Evolutionary conservation across 768 basidiomycete species (phyloP).

Genomic region (Collybiopsis luxurians): DNA sequence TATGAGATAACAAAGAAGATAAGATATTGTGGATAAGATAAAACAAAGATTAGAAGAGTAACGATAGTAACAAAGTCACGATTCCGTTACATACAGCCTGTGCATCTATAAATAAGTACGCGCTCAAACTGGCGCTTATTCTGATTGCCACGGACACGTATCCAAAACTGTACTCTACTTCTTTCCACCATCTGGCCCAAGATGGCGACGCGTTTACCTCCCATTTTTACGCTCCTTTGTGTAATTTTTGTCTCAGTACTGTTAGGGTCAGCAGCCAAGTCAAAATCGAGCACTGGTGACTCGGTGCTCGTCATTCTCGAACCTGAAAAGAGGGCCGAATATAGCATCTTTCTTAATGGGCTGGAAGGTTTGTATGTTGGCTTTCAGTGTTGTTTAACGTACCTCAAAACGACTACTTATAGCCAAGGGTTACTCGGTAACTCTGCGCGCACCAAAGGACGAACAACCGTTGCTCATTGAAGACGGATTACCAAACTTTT

Average conservation of each 20-base stretch:
- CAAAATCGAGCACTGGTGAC: slow-evolving; percentile 78
- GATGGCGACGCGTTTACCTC: slow-evolving; percentile 2
- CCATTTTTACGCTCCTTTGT: not conserved
- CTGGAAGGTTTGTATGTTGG: slow-evolving; percentile 56
- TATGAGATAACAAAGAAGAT: too few relatives aligned
- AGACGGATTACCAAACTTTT: slow-evolving; percentile 72
- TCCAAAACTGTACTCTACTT: slow-evolving; percentile 6
- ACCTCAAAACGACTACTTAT: not conserved
- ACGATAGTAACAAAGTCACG: too few relatives aligned
- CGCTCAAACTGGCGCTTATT: not conserved
- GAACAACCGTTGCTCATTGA: slow-evolving; percentile 61
- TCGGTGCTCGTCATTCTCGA: slow-evolving; percentile 87
- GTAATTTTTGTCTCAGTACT: not conserved
- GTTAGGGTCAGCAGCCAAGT: slow-evolving; percentile 23
- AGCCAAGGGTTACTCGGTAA: slow-evolving; percentile 85
- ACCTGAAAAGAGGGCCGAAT: slow-evolving; percentile 64
- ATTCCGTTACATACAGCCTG: too few relatives aligned
- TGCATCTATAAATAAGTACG: slow-evolving; percentile 47
- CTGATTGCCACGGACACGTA: slow-evolving; percentile 8
- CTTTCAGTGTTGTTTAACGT: not conserved
- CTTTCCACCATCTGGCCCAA: not conserved
- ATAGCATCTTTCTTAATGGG: slow-evolving; percentile 78
- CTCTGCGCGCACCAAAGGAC: slow-evolving; percentile 83
- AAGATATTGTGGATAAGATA: too few relatives aligned
- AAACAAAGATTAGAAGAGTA: too few relatives aligned